phyloP scores from a whole-genome alignment of 345 rosid species.

The Sisymbrium altissimum region DNA sequence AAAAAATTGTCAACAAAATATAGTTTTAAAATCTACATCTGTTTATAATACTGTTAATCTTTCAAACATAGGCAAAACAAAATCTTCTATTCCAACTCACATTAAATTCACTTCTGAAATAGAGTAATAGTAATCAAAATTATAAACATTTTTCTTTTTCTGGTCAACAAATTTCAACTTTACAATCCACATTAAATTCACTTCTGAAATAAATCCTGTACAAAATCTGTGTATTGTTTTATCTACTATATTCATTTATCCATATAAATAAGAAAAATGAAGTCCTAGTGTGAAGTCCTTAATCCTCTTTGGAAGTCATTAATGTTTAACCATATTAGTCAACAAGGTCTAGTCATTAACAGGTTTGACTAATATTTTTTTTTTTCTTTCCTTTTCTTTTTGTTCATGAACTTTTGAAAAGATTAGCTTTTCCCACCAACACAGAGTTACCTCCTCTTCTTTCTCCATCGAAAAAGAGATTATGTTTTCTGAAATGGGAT shows the following conservation, averaged over 20 bases:
- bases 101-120: too few species aligned
- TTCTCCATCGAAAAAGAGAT: not conserved
- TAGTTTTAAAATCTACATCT: too few species aligned
- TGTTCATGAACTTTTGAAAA: not conserved
- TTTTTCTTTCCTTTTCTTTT: not conserved
- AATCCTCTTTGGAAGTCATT: not conserved
- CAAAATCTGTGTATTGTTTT: not conserved
- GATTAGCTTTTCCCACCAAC: not conserved
- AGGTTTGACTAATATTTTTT: not conserved
- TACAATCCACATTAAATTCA: not conserved
- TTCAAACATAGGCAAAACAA: too few species aligned
- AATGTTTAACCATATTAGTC: not conserved
- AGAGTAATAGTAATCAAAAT: too few species aligned
- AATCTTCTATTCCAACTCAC: too few species aligned
- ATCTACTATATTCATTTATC: not conserved
- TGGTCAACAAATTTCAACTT: not conserved
- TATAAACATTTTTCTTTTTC: not conserved
- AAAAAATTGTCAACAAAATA: too few species aligned
- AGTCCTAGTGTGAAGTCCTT: not conserved
- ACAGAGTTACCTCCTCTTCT: slow-evolving; percentile 1
- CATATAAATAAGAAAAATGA: not conserved
- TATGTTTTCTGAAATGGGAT: slow-evolving; percentile 14
- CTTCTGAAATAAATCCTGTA: not conserved
- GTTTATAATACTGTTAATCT: too few species aligned
- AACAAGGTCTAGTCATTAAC: not conserved